Evolutionary conservation across 441 rosid species (phyloP).

Genomic region (Populus trichocarpa): DNA sequence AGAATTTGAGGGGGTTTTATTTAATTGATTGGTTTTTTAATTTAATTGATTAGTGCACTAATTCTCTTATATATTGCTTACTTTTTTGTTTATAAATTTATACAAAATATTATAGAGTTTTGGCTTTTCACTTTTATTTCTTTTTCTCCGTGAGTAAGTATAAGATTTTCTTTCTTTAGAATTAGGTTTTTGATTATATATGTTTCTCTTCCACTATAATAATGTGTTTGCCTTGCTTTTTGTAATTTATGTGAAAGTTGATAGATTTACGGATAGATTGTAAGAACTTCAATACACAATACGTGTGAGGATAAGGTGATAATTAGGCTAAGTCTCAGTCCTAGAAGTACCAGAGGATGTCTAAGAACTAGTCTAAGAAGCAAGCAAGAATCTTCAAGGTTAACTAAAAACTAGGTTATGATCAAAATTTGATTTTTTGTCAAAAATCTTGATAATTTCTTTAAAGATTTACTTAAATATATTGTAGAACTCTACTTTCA

Average conservation of each 20-base stretch:
- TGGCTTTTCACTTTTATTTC: too few relatives aligned
- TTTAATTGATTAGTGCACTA: too few relatives aligned
- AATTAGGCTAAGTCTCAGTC: slow-evolving; percentile 73
- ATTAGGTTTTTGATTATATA: neutral
- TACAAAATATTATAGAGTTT: too few relatives aligned
- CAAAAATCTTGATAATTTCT: neutral
- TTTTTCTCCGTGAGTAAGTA: too few relatives aligned
- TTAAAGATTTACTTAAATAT: neutral
- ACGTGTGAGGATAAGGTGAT: slow-evolving; percentile 74
- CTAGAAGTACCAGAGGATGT: slow-evolving; percentile 74
- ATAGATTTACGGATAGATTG: slow-evolving; percentile 79
- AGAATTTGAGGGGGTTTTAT: too few relatives aligned
- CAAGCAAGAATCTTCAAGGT: slow-evolving; percentile 94
- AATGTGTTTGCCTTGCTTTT: slow-evolving; percentile 7
- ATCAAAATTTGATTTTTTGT: neutral
- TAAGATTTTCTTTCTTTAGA: too few relatives aligned
- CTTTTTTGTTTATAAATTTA: too few relatives aligned
- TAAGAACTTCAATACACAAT: slow-evolving; percentile 87
- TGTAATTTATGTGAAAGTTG: slow-evolving; percentile 53
- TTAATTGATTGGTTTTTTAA: too few relatives aligned
- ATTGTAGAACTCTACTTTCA: neutral
- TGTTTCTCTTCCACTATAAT: neutral
- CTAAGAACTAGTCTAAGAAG: slow-evolving; percentile 82
- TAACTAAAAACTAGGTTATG: neutral
- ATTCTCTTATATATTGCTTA: too few relatives aligned